A percentile compares a stretch with the other conserved stretches of the same genome.
Conservation (phyloP, 768 basidiomycete genomes). For the Galerina sulciceps region DNA sequence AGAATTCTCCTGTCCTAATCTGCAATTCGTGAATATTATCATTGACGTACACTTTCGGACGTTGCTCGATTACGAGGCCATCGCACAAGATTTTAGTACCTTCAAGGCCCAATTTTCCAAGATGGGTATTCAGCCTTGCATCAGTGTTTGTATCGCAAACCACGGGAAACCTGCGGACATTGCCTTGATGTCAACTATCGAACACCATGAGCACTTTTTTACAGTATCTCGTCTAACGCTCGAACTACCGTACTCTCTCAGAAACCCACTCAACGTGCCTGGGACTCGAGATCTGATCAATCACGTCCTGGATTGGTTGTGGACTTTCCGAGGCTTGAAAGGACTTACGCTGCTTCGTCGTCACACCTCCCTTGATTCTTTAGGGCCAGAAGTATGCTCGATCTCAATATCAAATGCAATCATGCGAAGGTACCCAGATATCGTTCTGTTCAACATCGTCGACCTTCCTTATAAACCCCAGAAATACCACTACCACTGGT, state of each 20-base stretch:
- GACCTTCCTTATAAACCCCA: not conserved
- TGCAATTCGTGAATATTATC: conserved; percentile 3
- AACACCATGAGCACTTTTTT: not conserved
- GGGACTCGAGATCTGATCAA: not conserved
- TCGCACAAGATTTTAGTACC: not conserved
- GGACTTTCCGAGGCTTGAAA: not conserved
- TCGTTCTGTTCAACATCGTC: not conserved
- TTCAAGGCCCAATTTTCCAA: not conserved
- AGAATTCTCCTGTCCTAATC: not conserved
- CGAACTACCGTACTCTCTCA: not conserved
- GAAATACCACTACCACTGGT: not conserved
- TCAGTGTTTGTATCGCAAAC: not conserved
- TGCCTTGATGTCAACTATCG: not conserved
- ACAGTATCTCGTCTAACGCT: not conserved
- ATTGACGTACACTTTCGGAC: not conserved
- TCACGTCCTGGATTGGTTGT: not conserved
- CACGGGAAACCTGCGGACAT: not conserved
- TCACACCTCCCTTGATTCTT: not conserved
- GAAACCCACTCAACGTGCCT: not conserved
- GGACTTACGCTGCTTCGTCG: not conserved
- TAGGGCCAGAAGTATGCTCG: not conserved
- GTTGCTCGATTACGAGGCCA: not conserved
- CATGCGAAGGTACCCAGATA: not conserved
- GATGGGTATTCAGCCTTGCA: not conserved
- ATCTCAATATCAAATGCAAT: not conserved